phyloP scores from a whole-genome alignment of 225 moss, liverwort and hornwort genomes.

The Pseudoscleropodium purum region DNA sequence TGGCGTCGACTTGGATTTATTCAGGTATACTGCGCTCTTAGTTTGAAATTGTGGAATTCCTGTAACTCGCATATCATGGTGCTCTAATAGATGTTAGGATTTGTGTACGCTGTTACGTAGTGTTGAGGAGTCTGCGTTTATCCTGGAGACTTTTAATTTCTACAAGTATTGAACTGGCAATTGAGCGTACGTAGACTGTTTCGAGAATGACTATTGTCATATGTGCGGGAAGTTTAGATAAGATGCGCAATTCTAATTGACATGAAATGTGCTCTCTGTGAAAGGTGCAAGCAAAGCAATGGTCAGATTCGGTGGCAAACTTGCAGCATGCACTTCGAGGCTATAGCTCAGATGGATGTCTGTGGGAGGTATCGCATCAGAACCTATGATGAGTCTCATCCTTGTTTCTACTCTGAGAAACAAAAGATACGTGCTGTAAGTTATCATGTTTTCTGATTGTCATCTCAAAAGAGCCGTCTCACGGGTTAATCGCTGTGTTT shows the following conservation, averaged over 20 bases:
- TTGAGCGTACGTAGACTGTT: background rate
- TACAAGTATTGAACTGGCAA: background rate
- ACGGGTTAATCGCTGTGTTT: background rate
- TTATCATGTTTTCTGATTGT: background rate
- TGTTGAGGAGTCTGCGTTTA: background rate
- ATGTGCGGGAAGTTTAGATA: background rate
- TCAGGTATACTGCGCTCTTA: constrained; percentile 37
- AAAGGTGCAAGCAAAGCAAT: constrained; percentile 80
- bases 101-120: background rate
- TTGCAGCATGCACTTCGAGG: constrained; percentile 98
- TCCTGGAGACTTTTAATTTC: background rate
- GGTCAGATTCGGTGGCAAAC: constrained; percentile 80
- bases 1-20: constrained; percentile 94
- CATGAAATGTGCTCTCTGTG: background rate
- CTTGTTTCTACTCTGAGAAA: background rate
- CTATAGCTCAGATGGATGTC: constrained; percentile 63
- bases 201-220: background rate
- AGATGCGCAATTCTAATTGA: background rate
- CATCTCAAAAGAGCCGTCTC: background rate
- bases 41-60: background rate
- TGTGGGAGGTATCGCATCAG: constrained; percentile 71
- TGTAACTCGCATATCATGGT: background rate
- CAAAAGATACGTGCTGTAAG: background rate
- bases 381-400: background rate
- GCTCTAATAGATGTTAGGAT: background rate